These are phyloP conservation scores for Chlorella sp. DNA, from an alignment of 139 green algal species.

Conservation along the genomic window DNA sequence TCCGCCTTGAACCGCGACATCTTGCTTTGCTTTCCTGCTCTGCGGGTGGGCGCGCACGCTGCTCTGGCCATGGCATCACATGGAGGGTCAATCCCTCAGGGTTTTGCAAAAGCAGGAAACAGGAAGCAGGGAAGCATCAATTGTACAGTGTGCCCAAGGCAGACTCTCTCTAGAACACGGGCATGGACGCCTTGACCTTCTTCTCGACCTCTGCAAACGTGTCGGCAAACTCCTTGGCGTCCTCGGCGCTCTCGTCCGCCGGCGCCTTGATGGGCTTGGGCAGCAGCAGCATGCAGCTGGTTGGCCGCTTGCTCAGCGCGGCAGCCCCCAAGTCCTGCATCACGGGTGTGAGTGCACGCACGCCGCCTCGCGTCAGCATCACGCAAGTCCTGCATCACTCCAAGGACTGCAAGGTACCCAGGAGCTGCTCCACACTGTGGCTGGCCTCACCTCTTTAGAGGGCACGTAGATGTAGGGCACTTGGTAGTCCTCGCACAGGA, in stretches of 20 bases:
- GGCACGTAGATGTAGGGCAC: conserved; percentile 97
- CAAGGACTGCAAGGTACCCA: no score
- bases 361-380: neutral
- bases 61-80: no score
- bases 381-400: neutral
- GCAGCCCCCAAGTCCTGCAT: conserved; percentile 84
- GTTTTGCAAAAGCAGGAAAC: no score
- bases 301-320: conserved; percentile 93
- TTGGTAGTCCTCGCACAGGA: conserved; percentile 92
- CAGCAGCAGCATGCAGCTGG: conserved; percentile 95
- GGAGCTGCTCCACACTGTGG: neutral
- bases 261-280: conserved; percentile 62
- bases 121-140: no score
- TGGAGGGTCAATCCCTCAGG: no score
- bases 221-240: conserved; percentile 63
- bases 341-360: conserved; percentile 5
- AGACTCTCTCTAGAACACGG: conserved; percentile 40
- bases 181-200: conserved; percentile 51
- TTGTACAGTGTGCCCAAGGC: no score
- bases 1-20: conserved; percentile 76
- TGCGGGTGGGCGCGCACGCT: no score
- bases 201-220: conserved; percentile 60
- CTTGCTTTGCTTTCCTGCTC: no score
- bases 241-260: conserved; percentile 45
- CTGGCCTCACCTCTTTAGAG: conserved; percentile 75